These are phyloP conservation scores for Usnea hakonensis DNA, from an alignment of 495 filamentous ascomycete genomes.

Conservation along the genomic window DNA sequence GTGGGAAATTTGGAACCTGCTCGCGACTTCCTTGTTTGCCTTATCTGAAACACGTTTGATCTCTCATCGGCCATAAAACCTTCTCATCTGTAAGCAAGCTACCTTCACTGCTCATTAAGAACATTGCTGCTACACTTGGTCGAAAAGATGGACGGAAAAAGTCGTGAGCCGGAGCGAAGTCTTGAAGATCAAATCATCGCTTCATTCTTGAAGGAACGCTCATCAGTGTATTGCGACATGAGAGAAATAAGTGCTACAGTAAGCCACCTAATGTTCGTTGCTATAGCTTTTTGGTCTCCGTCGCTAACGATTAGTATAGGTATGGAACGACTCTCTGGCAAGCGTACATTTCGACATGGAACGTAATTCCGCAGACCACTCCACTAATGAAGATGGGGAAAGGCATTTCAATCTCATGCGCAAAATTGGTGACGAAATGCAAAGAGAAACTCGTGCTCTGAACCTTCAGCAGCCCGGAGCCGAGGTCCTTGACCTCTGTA, in stretches of 20 bases:
- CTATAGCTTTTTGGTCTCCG: no score
- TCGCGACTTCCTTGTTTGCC: neutral
- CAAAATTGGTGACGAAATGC: slow-evolving; percentile 29
- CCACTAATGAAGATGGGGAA: slow-evolving; percentile 9
- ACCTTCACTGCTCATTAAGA: no score
- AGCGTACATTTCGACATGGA: slow-evolving; percentile 36
- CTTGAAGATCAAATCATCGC: no score
- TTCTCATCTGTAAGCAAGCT: no score
- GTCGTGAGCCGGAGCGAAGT: no score
- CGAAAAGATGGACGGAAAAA: no score
- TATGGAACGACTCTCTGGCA: slow-evolving; percentile 36
- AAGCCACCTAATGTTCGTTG: no score
- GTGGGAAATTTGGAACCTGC: neutral
- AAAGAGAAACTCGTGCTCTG: slow-evolving; percentile 24
- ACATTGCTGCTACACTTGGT: no score
- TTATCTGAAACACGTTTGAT: neutral
- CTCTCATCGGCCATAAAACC: no score
- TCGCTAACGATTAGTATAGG: slow-evolving; percentile 28
- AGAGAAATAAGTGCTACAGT: no score
- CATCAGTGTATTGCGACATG: no score
- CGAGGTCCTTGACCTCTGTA: slow-evolving; percentile 45
- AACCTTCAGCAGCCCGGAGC: neutral
- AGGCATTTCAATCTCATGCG: slow-evolving; percentile 34
- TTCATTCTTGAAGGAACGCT: no score
- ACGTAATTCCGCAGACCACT: slow-evolving; percentile 31